Evolutionary conservation across 805 yeast species (phyloP), one percentile per base, ranked within the genome.

Genomic region (Lachancea quebecensis): DNA sequence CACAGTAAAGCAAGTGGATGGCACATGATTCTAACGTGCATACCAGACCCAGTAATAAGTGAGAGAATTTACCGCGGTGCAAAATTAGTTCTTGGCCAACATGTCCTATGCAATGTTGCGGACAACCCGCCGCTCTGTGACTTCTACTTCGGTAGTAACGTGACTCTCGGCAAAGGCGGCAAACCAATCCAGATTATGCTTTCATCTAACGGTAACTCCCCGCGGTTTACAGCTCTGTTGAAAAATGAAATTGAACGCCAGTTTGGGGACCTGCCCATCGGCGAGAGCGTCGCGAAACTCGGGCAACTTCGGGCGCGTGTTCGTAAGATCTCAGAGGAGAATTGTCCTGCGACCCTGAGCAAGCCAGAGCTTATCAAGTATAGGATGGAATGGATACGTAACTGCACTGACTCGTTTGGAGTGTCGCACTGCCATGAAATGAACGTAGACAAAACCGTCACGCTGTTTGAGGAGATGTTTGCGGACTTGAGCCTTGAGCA

Each of bases 51-150:
- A 8, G 32, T 18, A 2, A 17, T 50, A 28, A 57, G 66, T 10
- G 53, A 54, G 39, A 41, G 44, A 17, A 53, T 64, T 1, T 60
- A 58, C 41, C 43, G 50, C 7, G 52, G 56, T 25, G 50, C 55
- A 5, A 56, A 56, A 25, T 14, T 38, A 10, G 42, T 40, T 14
- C 59, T 56, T 31, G 67, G 67, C 4, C 42, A 49, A 7, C 57
- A 55, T 21, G 64, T 61, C 35, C 38, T 58, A 43, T 54, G 64
- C n/a, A 65, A 65, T 40, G 66, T 65, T 9, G 67, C 68, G 7
- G 69, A 65, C 41, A 57, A 59, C 12, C 67, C 67, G 9, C 56
- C 58, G 2, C 40, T 62, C 14, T 65, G 69, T 48, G 65, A 62
- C 43, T 58, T 62, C 17, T 64, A 59, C 42, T 65, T 65, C 46